Base-by-base conservation (phyloP, 2,329 filamentous ascomycete genomes). In the Sporothrix sp. region DNA sequence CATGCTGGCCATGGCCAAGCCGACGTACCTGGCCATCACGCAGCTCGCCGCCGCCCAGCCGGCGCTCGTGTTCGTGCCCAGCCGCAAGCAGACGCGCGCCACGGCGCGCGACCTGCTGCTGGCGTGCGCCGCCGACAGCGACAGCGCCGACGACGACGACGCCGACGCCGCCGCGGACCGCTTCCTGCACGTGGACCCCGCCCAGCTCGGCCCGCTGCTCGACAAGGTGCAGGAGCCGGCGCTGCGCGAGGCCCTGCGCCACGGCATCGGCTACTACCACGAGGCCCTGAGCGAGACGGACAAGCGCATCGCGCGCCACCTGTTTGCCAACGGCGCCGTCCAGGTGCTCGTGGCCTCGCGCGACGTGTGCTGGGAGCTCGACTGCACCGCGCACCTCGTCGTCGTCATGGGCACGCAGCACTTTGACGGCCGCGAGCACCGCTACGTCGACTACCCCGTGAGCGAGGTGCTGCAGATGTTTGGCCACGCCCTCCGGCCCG, bases 1-100 rank as follows among this genome's bases (percentile, higher is more conserved):
- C 36, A 98, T 98, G 93, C 78, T 98, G 58, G 90, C 93, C 13
- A 98, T 98, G 93, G 88, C 90, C 14, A 91, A 94, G 66, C 94
- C 94, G 18, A 84, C 88, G 1, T 97, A 96, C 65, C 74, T 87
- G 54, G 86, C 91, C 2, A 87, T 98, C 58, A 79, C 88, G 3
- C 88, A 95, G 61, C 79, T 95, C 65, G 94, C 93, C 7, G 73
- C 87, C 0, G 84, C 94, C 56, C 93, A 95, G 68, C 90, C 91
- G 25, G 85, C 89, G 2, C 81, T 98, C 60, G 74, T 96, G 8
- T 98, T 97, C 59, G 87, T 97, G 30, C 89, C 93, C 0, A 95
- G 79, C 63, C 81, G 94, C 56, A 98, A 97, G 69, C 93, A 98
- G 68, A 88, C 88, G 8, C 82, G 93, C 53, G 79, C 82, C 20